Base-by-base conservation (phyloP, 192 early-diverging fungal species). In the Coemansia sp. region DNA sequence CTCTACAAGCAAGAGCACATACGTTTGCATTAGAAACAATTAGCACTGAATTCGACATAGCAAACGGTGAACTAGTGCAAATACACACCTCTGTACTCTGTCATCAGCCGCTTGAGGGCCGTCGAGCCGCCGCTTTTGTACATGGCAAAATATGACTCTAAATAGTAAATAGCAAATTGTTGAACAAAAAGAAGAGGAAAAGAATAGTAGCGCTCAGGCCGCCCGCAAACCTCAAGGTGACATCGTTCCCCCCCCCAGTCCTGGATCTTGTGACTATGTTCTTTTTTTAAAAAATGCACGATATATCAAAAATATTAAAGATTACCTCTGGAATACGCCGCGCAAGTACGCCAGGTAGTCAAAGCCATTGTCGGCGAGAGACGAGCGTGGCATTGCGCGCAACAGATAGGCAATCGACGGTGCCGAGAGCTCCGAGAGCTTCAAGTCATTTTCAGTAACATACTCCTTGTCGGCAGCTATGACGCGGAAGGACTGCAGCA, bases 41-140 rank as follows among this genome's bases (percentile, higher is more conserved):
- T 14, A 33, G 31, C 34, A 3, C 37, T 33, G 6, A 36, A 60
- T 39, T 39, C 35, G 14, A 59, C 35, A 63, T 40, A 16, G 6
- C n/a, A 14, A n/a, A n/a, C n/a, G 24, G 21, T 21, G 3, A 24
- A 19, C 35, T 39, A 39, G n/a, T 39, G 59, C 59, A 19, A 39
- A 60, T 39, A 8, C 63, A 37, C 66, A 92, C 92, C 93, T 85
- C 84, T 89, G 81, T 97, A 97, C 74, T 97, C 95, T 11, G 89
- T 94, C 93, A 95, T 94, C 53, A 97, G 84, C 63, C 95, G 87
- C 83, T 93, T 94, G 41, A 95, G 75, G 39, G 93, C 93, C 29
- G 93, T 91, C 16, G 91, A 87, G 59, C 90, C 89, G 61, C 81
- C 77, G 62, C 82, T 75, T 59, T 84, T 78, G 74, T 83, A 79